Percentiles rank a stretch among this genome's conserved stretches.
These are phyloP conservation scores for Kodamaea neixiangensis DNA, from an alignment of 805 yeast species.

Conservation along the genomic window DNA sequence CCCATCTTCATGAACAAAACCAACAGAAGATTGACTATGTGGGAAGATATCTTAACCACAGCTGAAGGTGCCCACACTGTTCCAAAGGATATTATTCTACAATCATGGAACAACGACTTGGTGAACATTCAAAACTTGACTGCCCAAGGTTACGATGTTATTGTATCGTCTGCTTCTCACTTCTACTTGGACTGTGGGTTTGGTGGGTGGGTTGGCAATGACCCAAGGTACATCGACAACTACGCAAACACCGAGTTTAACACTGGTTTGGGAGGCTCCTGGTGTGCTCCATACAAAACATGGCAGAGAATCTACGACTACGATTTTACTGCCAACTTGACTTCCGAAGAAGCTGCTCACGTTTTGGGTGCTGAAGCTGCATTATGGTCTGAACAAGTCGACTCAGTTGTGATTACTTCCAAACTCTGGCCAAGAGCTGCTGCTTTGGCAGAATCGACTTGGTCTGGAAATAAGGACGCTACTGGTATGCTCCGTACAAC, in stretches of 20 bases:
- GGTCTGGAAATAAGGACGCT: conserved; percentile 42
- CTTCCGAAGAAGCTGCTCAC: conserved; percentile 27
- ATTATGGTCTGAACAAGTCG: conserved; percentile 42
- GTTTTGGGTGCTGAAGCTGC: conserved; percentile 43
- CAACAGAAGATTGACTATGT: conserved; percentile 34
- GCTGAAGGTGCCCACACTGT: conserved; percentile 25
- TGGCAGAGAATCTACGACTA: conserved; percentile 44
- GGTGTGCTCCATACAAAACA: conserved; percentile 47
- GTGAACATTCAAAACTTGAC: conserved; percentile 30
- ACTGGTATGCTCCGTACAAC: conserved; percentile 30
- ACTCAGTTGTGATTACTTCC: conserved; percentile 27
- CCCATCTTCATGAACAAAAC: conserved; percentile 32
- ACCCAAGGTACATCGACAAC: conserved; percentile 32
- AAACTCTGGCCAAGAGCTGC: conserved; percentile 45
- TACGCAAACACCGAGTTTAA: conserved; percentile 26
- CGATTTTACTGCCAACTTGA: conserved; percentile 34
- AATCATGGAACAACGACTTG: conserved; percentile 31
- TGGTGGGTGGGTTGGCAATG: conserved; percentile 39
- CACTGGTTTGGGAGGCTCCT: conserved; percentile 35
- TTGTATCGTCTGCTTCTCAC: conserved; percentile 34
- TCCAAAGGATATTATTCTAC: conserved; percentile 36
- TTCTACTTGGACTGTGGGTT: conserved; percentile 45
- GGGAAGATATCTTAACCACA: conserved; percentile 39
- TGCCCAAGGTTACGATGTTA: conserved; percentile 36
- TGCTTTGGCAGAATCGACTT: conserved; percentile 41